Evolutionary conservation across 2,329 filamentous ascomycete genomes (phyloP).

Genomic region (Allantophomopsis lycopodina): DNA sequence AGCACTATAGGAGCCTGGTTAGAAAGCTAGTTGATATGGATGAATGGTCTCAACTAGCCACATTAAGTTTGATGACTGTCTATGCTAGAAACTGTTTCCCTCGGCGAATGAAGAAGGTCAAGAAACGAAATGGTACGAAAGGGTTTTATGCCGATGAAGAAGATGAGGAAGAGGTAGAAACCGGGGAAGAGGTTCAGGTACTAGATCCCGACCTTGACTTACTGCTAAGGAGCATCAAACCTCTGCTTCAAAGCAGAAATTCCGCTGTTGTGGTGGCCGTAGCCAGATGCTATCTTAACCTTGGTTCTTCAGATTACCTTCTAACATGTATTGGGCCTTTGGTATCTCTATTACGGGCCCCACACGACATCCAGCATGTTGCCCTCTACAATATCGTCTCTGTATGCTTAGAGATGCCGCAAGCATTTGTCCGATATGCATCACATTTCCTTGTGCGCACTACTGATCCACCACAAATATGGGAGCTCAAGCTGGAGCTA

Average conservation of each 20-base stretch:
- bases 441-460: slow-evolving; percentile 81
- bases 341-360: slow-evolving; percentile 70
- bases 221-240: slow-evolving; percentile 64
- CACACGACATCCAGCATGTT: slow-evolving; percentile 78
- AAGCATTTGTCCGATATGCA: slow-evolving; percentile 75
- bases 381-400: slow-evolving; percentile 90
- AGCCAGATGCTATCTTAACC: slow-evolving; percentile 68
- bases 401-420: slow-evolving; percentile 66
- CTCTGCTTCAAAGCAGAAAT: slow-evolving; percentile 86
- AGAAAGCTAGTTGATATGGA: slow-evolving; percentile 97
- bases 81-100: slow-evolving; percentile 88
- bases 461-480: slow-evolving; percentile 67
- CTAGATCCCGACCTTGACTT: slow-evolving; percentile 74
- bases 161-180: slow-evolving; percentile 27
- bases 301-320: slow-evolving; percentile 69
- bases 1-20: slow-evolving; percentile 73
- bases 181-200: slow-evolving; percentile 35
- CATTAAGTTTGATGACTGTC: slow-evolving; percentile 64
- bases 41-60: slow-evolving; percentile 89
- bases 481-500: slow-evolving; percentile 84
- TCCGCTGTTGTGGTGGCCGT: slow-evolving; percentile 86
- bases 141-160: slow-evolving; percentile 71
- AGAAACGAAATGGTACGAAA: slow-evolving; percentile 37
- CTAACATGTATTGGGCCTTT: slow-evolving; percentile 68
- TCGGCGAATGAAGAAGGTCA: slow-evolving; percentile 42